phyloP scores from a whole-genome alignment of 163 green algal genomes.

The Trebouxia gelatinosa region DNA sequence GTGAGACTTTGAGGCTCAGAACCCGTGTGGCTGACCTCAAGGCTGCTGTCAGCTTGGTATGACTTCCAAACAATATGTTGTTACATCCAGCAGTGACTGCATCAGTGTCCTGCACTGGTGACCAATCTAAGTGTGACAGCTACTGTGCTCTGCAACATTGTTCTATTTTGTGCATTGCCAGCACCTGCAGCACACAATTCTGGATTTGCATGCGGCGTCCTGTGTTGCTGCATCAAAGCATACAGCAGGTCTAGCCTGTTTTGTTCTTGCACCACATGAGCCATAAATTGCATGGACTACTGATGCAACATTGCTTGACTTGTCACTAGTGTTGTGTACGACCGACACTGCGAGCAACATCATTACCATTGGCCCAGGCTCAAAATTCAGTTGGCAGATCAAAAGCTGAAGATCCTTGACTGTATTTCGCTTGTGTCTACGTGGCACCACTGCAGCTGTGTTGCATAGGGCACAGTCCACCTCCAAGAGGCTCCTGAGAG shows the following conservation, averaged over 20 bases:
- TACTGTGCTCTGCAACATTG: no score
- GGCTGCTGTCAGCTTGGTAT: constrained; percentile 20
- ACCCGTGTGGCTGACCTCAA: constrained; percentile 36
- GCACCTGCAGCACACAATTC: no score
- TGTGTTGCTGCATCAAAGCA: neutral
- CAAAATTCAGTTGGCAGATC: no score
- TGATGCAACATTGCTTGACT: no score
- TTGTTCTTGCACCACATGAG: no score
- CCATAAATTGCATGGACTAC: no score
- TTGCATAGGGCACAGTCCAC: no score
- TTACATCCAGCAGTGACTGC: neutral
- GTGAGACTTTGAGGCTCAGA: constrained; percentile 39
- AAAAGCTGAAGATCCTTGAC: neutral
- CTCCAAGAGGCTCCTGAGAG: neutral
- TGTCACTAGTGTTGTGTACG: neutral
- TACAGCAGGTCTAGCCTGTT: no score
- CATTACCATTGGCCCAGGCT: neutral
- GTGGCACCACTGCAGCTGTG: neutral
- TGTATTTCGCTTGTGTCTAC: neutral
- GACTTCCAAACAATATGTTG: neutral
- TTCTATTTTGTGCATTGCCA: no score
- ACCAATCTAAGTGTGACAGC: neutral
- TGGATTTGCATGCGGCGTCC: neutral
- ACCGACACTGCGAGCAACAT: neutral
- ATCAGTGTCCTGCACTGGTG: neutral